Evolutionary conservation across 2,329 filamentous ascomycete species (phyloP).

Genomic region (Trichophyton equinum): DNA sequence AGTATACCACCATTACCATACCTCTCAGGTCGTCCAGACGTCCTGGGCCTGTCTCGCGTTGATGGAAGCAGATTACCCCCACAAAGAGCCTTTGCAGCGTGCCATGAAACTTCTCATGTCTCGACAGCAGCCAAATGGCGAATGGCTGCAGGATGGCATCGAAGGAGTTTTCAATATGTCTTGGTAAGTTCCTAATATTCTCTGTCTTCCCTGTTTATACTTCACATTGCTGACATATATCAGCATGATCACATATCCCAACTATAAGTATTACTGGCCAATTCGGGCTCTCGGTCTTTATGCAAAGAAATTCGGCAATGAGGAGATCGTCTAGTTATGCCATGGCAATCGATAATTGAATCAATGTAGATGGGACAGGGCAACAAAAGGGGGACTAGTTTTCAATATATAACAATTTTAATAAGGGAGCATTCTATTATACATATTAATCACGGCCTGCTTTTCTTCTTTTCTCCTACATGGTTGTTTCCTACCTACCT

Average conservation of each 20-base stretch:
- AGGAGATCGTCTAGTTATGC: constrained; percentile 33
- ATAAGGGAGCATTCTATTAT: background rate
- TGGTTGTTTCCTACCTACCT: too few relatives aligned
- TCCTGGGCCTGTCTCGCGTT: constrained; percentile 77
- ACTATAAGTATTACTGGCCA: constrained; percentile 95
- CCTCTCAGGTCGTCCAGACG: constrained; percentile 86
- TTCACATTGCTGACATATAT: constrained; percentile 16
- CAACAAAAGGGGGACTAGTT: background rate
- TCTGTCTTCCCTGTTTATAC: constrained; percentile 5
- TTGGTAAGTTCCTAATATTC: constrained; percentile 46
- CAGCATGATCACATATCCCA: constrained; percentile 95
- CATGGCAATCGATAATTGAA: background rate
- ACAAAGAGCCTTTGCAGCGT: constrained; percentile 57
- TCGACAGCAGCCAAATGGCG: constrained; percentile 74
- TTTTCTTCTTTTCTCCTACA: background rate
- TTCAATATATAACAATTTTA: background rate
- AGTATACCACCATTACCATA: constrained; percentile 61
- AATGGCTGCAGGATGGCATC: constrained; percentile 91
- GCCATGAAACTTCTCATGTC: constrained; percentile 72
- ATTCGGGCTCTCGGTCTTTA: constrained; percentile 92
- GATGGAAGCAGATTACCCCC: constrained; percentile 69
- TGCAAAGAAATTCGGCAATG: constrained; percentile 56
- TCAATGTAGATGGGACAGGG: too few relatives aligned
- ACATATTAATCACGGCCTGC: background rate
- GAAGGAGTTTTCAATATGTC: constrained; percentile 98